Base-by-base conservation (phyloP, 2,329 filamentous ascomycete species). In the Albifimbria verrucaria region DNA sequence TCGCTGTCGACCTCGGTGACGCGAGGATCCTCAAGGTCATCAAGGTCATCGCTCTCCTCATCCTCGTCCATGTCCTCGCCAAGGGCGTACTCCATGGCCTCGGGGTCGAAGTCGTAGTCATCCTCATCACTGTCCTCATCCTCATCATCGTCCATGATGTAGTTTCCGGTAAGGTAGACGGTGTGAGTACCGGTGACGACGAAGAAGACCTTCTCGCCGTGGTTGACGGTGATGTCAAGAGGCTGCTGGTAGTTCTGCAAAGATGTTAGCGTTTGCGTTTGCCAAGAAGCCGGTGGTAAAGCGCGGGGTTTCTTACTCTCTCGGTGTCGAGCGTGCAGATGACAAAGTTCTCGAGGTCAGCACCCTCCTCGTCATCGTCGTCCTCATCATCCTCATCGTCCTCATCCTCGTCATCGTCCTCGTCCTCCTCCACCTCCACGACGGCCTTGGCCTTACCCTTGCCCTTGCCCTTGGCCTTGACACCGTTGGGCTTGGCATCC, bases 111-210 rank as follows among this genome's bases (percentile, higher is more conserved):
- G 65, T 95, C 90, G 68, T 95, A 94, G 55, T 91, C 88, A 55
- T 86, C 83, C 55, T 87, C 83, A 48, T 86, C 82, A 43, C 85
- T 81, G 18, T 85, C 82, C 20, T 83, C 78, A 43, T 83, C 81
- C 47, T 83, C 80, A 46, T 82, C 80, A 49, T 87, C 81, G 46
- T 88, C 82, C 67, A 94, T 83, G 62, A 99, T 83, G 75, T 96
- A 97, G 84, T 99, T 99, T 64, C 94, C 94, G 57, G 93, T 97
- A 55, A 99, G 83, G 77, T 88, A 94, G 67, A 99, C 81, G 59
- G 89, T 85, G 81, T 97, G 92, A 57, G 90, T 94, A 65, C 94
- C 94, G 57, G 83, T 86, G 60, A 96, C 92, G 68, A 89, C 84
- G 79, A 99, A 97, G 81, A 90, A 96, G 60, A 97, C 87, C 63